phyloP scores from a whole-genome alignment of 106 monocot species.

The Phalaenopsis equestris region DNA sequence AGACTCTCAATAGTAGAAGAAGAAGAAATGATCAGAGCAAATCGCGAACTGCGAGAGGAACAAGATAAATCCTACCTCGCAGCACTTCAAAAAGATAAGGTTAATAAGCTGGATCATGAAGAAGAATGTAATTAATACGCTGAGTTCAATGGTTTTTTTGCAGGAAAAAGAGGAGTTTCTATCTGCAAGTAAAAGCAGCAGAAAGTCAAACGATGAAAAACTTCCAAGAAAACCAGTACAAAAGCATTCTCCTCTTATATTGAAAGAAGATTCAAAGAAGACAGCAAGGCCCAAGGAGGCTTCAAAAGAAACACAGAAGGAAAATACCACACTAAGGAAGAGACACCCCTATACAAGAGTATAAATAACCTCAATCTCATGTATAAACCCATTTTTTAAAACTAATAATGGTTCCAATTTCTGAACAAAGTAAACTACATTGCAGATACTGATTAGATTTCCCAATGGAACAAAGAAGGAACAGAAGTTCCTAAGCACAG shows the following conservation, averaged over 20 bases:
- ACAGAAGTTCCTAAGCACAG: slow-evolving; percentile 27
- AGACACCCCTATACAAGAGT: slow-evolving; percentile 15
- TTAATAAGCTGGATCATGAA: background rate
- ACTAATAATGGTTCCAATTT: background rate
- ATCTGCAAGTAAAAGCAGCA: no score
- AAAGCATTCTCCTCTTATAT: background rate
- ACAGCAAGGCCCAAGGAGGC: slow-evolving; percentile 6
- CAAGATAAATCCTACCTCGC: slow-evolving; percentile 23
- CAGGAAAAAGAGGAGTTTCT: slow-evolving; percentile 22
- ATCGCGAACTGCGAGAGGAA: slow-evolving; percentile 13
- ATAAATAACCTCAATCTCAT: background rate
- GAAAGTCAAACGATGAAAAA: background rate
- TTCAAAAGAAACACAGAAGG: slow-evolving; percentile 5
- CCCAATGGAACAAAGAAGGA: slow-evolving; percentile 38
- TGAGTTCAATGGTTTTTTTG: background rate
- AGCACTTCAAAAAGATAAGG: slow-evolving; percentile 24
- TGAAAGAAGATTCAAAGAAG: slow-evolving; percentile 6
- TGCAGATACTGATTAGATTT: slow-evolving; percentile 45
- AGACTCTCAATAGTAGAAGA: background rate
- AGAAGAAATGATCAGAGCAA: slow-evolving; percentile 12
- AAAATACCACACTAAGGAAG: background rate
- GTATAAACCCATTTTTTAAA: background rate
- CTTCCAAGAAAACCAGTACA: background rate
- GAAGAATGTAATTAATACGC: background rate
- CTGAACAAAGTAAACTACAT: background rate